phyloP scores from a whole-genome alignment of 768 basidiomycete genomes.

The Gautieria morchelliformis region DNA sequence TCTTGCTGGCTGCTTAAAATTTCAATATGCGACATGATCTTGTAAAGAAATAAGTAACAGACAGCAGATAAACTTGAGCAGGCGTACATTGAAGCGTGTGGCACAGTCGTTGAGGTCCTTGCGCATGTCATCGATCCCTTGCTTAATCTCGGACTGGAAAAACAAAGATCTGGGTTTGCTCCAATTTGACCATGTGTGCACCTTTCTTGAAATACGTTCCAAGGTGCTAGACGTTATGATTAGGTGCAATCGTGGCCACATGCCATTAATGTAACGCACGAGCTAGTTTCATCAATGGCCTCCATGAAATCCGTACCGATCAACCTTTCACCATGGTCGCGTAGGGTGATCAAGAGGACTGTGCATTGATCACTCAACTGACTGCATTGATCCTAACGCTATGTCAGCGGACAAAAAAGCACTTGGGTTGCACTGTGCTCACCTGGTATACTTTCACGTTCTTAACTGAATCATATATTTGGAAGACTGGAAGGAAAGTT shows the following conservation, averaged over 20 bases:
- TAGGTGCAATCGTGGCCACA: neutral
- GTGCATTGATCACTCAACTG: constrained; percentile 26
- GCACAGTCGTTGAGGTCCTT: constrained; percentile 28
- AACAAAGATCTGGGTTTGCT: constrained; percentile 29
- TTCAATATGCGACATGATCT: neutral
- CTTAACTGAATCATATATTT: constrained; percentile 22
- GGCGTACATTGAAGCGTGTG: constrained; percentile 28
- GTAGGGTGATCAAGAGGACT: constrained; percentile 23
- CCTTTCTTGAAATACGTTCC: constrained; percentile 21
- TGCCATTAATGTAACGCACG: constrained; percentile 16
- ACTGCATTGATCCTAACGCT: constrained; percentile 26
- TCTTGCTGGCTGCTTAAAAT: neutral
- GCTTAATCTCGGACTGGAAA: constrained; percentile 29
- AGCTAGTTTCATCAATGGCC: constrained; percentile 27
- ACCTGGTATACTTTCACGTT: constrained; percentile 33
- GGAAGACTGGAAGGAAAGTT: constrained; percentile 17
- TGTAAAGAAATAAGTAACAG: neutral
- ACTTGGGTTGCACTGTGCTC: constrained; percentile 2
- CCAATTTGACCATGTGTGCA: constrained; percentile 28
- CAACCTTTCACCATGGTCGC: constrained; percentile 24
- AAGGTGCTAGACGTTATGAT: constrained; percentile 1
- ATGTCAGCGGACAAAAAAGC: neutral
- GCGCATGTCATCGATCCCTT: constrained; percentile 30
- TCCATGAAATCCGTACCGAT: constrained; percentile 22
- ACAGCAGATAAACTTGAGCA: neutral